A percentile compares a stretch with the other conserved stretches of the same genome.
phyloP scores from a whole-genome alignment of 108 stramenopile genomes.

The Cylindrotheca fusiformis region DNA sequence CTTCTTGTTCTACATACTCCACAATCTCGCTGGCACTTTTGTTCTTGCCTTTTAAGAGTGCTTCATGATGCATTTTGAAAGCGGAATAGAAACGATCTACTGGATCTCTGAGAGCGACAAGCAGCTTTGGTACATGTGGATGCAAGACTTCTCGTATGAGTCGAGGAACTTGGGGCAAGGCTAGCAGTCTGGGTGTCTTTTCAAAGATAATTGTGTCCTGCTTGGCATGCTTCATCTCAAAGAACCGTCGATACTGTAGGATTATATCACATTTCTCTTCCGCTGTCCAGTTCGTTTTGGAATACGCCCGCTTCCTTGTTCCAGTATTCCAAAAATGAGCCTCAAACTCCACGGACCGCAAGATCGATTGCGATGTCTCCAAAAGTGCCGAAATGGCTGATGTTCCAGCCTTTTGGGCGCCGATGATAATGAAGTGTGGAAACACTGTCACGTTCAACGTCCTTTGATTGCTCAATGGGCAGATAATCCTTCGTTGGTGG shows the following conservation, averaged over 20 bases:
- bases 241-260: no score
- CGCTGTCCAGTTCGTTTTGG: no score
- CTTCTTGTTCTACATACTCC: no score
- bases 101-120: conserved; percentile 85
- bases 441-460: conserved; percentile 1
- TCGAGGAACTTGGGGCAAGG: neutral
- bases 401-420: conserved; percentile 89
- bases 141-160: conserved; percentile 1
- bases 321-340: conserved; percentile 92
- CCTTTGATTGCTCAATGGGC: no score
- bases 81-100: conserved; percentile 79
- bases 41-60: no score
- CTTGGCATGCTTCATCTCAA: no score
- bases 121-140: conserved; percentile 33
- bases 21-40: conserved; percentile 1
- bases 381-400: conserved; percentile 80
- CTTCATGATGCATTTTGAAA: conserved; percentile 72
- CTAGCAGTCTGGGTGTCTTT: conserved; percentile 58
- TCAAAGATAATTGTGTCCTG: conserved; percentile 68
- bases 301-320: no score
- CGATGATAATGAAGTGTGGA: conserved; percentile 68
- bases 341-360: conserved; percentile 59
- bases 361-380: conserved; percentile 69
- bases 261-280: no score
- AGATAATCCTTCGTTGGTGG: no score